Base-by-base conservation (phyloP, 1,139 yeast genomes). In the Scheffersomyces stambukii region DNA sequence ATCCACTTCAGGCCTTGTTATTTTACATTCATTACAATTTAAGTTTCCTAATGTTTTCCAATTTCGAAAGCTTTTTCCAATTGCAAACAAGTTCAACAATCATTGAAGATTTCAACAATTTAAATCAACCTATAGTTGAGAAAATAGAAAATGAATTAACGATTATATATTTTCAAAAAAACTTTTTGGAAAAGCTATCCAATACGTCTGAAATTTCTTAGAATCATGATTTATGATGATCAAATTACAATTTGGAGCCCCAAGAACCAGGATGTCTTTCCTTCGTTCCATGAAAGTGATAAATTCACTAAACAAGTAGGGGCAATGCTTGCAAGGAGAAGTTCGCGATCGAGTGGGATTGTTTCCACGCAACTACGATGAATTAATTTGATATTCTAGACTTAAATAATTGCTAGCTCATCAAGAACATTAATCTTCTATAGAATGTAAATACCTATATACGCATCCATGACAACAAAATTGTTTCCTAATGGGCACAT, bases 241-340 rank as follows among this genome's bases (percentile, higher is more conserved):
- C n/a, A n/a, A n/a, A n/a, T n/a, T n/a, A n/a, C n/a, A n/a, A n/a
- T n/a, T n/a, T n/a, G n/a, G n/a, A n/a, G n/a, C n/a, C n/a, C n/a
- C n/a, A n/a, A n/a, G n/a, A n/a, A n/a, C n/a, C n/a, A n/a, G n/a
- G n/a, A n/a, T n/a, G 20, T 7, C 20, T 18, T 9, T 18, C 20
- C 11, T 6, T 18, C 3, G 20, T 18, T 7, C 9, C 19, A 3
- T 16, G 8, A 8, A 16, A 16, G 19, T 8, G 9, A 16, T 8
- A 16, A 16, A n/a, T 33, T 40, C 1, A 24, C 20, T 13, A 13
- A 12, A 65, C 28, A 53, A 48, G 13, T 55, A 60, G 1, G 69
- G 67, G 5, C 53, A 57, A 17, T 78, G 85, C 85, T 78, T 83
- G 82, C 64, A 64, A 36, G 85, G 84, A 2, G 64, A 65, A 41